Evolutionary conservation across 2,329 filamentous ascomycete genomes (phyloP).

Genomic region (Ceratocystis alfenasii): DNA sequence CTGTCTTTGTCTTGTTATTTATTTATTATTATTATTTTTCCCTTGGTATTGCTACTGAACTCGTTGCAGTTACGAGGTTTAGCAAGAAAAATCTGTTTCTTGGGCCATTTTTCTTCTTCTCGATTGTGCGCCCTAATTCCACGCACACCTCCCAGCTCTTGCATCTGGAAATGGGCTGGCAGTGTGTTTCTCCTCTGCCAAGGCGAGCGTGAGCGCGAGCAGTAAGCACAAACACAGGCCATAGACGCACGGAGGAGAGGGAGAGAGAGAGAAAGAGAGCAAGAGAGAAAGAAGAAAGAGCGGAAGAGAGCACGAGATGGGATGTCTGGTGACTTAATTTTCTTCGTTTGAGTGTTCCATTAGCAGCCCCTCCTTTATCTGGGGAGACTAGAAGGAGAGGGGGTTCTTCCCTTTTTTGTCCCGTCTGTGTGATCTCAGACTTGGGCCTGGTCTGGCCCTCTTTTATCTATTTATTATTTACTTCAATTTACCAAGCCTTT

Average conservation of each 20-base stretch:
- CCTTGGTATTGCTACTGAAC: not conserved
- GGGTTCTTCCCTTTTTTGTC: not conserved
- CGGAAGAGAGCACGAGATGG: not conserved
- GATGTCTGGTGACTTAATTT: not conserved
- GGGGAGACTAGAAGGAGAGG: not conserved
- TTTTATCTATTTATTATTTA: too few species aligned
- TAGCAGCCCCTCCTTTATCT: conserved; percentile 1
- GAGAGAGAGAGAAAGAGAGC: not conserved
- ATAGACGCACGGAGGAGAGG: not conserved
- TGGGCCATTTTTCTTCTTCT: too few species aligned
- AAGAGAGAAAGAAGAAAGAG: not conserved
- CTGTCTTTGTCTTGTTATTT: not conserved
- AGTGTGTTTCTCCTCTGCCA: too few species aligned
- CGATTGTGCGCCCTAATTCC: too few species aligned
- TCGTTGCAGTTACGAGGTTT: too few species aligned
- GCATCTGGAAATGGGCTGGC: too few species aligned
- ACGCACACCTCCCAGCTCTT: too few species aligned
- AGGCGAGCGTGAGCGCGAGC: not conserved
- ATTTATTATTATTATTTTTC: not conserved
- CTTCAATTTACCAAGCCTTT: conserved; percentile 4
- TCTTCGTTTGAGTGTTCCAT: not conserved
- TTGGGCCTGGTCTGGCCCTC: not conserved
- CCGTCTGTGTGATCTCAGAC: not conserved
- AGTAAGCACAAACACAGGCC: not conserved
- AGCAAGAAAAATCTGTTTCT: too few species aligned